phyloP scores from a whole-genome alignment of 2,329 filamentous ascomycete genomes.

The Aspergillus clavatus region DNA sequence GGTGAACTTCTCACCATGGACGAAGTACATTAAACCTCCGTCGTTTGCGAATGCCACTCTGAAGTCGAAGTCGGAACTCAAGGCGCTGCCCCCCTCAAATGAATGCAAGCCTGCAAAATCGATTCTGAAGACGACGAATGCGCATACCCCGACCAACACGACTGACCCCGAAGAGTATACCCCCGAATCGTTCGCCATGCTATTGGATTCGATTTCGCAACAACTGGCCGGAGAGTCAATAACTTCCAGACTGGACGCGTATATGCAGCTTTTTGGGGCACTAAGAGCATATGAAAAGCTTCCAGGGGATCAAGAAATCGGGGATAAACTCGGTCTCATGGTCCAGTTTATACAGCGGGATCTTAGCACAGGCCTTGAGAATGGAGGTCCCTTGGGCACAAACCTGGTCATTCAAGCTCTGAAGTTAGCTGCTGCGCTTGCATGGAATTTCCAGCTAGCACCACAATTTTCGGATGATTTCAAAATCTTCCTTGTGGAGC shows the following conservation, averaged over 20 bases:
- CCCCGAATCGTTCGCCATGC: slow-evolving; percentile 62
- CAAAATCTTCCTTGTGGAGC: slow-evolving; percentile 72
- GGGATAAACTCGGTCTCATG: slow-evolving; percentile 70
- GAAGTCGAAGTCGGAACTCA: slow-evolving; percentile 40
- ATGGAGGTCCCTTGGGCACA: slow-evolving; percentile 54
- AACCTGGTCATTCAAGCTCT: slow-evolving; percentile 73
- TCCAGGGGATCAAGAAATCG: slow-evolving; percentile 67
- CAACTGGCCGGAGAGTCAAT: slow-evolving; percentile 72
- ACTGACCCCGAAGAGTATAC: slow-evolving; percentile 44
- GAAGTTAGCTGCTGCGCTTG: slow-evolving; percentile 69
- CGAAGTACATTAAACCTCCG: slow-evolving; percentile 50
- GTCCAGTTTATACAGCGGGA: slow-evolving; percentile 82
- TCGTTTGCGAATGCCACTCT: slow-evolving; percentile 25
- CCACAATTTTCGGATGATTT: slow-evolving; percentile 72
- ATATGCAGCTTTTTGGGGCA: slow-evolving; percentile 70
- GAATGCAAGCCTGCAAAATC: slow-evolving; percentile 59
- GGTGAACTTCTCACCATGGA: slow-evolving; percentile 59
- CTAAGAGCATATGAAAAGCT: slow-evolving; percentile 78
- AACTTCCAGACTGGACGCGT: slow-evolving; percentile 74
- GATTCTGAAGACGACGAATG: slow-evolving; percentile 70
- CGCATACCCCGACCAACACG: slow-evolving; percentile 39
- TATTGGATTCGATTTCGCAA: slow-evolving; percentile 79
- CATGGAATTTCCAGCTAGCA: slow-evolving; percentile 68
- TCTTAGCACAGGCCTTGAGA: slow-evolving; percentile 58
- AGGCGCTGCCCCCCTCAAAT: slow-evolving; percentile 45